These are phyloP conservation scores for Claviceps pazoutovae DNA, from an alignment of 2,329 filamentous ascomycete genomes.

Conservation along the genomic window DNA sequence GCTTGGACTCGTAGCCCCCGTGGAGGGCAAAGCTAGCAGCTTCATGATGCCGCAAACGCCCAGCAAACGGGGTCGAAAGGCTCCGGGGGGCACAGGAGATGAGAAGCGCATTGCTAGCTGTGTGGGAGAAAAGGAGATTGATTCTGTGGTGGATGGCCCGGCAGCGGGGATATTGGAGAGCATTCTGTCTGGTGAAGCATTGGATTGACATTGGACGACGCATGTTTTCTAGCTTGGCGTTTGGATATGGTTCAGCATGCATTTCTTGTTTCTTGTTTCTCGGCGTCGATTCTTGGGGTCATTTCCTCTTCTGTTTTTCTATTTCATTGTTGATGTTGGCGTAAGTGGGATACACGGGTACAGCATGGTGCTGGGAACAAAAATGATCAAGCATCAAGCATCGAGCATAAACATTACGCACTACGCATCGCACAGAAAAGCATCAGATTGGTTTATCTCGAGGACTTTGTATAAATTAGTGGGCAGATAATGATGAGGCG, in stretches of 20 bases:
- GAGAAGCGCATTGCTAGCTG: conserved; percentile 69
- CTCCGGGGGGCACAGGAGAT: conserved; percentile 42
- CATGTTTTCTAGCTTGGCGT: not conserved
- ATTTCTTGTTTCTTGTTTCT: not conserved
- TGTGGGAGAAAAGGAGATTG: conserved; percentile 67
- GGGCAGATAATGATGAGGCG: too few relatives aligned
- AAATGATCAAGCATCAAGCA: not conserved
- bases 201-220: conserved; percentile 27
- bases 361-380: not conserved
- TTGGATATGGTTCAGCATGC: not conserved
- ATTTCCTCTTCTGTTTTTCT: not conserved
- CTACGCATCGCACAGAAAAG: too few relatives aligned
- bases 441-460: too few relatives aligned
- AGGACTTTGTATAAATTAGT: too few relatives aligned
- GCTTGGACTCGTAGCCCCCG: conserved; percentile 60
- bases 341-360: not conserved
- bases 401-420: too few relatives aligned
- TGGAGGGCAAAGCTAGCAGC: conserved; percentile 55
- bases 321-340: not conserved
- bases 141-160: conserved; percentile 50
- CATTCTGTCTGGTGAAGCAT: conserved; percentile 46
- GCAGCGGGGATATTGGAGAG: conserved; percentile 47
- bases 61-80: conserved; percentile 51
- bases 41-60: conserved; percentile 54
- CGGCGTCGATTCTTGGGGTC: too few relatives aligned